Conservation (phyloP, 176 grass and related monocot species). For the Phoenix dactylifera region DNA sequence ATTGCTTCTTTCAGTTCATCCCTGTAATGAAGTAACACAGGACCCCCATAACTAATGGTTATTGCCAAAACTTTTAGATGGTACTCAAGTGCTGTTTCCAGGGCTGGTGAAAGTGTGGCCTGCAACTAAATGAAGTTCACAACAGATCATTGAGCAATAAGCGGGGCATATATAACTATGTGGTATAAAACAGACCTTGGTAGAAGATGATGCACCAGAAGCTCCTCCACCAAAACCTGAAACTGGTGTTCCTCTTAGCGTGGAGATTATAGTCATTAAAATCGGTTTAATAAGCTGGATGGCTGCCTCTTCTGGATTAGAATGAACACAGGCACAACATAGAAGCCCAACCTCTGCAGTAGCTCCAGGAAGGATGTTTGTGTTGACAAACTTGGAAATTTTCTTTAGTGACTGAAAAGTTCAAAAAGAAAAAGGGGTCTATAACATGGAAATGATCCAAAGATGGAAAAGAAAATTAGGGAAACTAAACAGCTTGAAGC, state of each 20-base stretch:
- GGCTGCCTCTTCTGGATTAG: constrained; percentile 64
- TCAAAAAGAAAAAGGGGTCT: constrained; percentile 4
- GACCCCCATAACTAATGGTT: constrained; percentile 73
- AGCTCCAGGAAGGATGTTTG: constrained; percentile 89
- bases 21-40: constrained; percentile 51
- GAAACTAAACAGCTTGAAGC: too few relatives aligned
- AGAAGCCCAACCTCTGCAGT: constrained; percentile 91
- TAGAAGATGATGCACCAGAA: constrained; percentile 29
- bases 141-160: constrained; percentile 1
- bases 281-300: constrained; percentile 70
- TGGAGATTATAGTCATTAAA: constrained; percentile 61
- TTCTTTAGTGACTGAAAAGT: constrained; percentile 66
- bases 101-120: constrained; percentile 84
- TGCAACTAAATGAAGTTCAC: constrained; percentile 26
- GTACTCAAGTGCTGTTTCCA: constrained; percentile 81
- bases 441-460: too few relatives aligned
- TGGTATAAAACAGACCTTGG: constrained; percentile 51
- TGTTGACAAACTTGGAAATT: constrained; percentile 91
- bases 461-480: too few relatives aligned
- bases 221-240: constrained; percentile 55
- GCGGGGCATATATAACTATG: constrained; percentile 16
- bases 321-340: constrained; percentile 84
- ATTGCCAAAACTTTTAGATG: constrained; percentile 91
- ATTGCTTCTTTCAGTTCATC: constrained; percentile 72
- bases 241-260: constrained; percentile 61